Evolutionary conservation across 441 rosid genomes (phyloP), one percentile per base, ranked within the genome.

Genomic region (Pelargonium cotyledonis): DNA sequence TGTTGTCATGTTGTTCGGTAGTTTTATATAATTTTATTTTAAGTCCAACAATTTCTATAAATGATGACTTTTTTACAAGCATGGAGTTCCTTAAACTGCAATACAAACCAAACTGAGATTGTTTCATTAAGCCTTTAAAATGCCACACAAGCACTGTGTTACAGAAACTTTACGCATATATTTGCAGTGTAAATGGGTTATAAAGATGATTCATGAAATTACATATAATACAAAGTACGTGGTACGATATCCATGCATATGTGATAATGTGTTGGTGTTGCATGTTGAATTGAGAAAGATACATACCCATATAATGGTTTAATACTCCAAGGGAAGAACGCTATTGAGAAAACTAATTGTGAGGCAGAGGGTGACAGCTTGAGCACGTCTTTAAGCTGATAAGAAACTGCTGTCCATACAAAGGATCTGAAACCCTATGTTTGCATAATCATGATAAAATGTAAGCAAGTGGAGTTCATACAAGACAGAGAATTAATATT

Each of bases 391-490:
- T 94, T 94, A 15, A 94, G 83, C 85, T 87, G 99, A 77, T 91
- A 94, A 0, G 99, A 94, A 79, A 94, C 94, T 6, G 96, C 96
- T 38, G 99, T 91, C 97, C 99, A 91, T 18, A 89, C 97, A 68
- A 94, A 91, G 68, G 99, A 91, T 78, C 97, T 83, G 81, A 94
- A 94, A 76, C 99, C 97, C 99, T 94, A 76, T 65, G 79, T 29
- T 19, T 69, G 75, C 49, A 78, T 21, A 69, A 47, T 16, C 40
- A 57, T 2, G 35, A 40, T 9, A 18, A 57, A 9, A 23, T 15
- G 16, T 65, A 3, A 67, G 60, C 21, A 53, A 8, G 63, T 12
- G 41, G 35, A 41, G 18, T n/a, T 49, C 2, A 12, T 47, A 65
- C 16, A 19, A 8, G 41, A 49, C 18, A 51, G 16, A 51, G 19